phyloP scores from a whole-genome alignment of 108 stramenopile genomes.

The Cyclotella atomus region DNA sequence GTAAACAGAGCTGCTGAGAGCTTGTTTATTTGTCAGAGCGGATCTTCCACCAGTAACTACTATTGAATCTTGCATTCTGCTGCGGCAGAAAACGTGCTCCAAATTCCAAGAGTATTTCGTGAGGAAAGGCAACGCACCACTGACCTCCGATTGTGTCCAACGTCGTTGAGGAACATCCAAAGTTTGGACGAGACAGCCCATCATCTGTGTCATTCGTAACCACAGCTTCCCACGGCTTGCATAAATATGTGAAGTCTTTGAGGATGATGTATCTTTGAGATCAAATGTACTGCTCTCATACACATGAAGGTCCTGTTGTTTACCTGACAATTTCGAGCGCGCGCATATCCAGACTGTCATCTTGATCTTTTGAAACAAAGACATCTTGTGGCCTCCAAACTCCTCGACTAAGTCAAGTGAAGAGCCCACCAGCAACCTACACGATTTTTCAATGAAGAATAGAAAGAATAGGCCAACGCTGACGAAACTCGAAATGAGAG shows the following conservation, averaged over 20 bases:
- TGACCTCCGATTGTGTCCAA: constrained; percentile 17
- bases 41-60: constrained; percentile 9
- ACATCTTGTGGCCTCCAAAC: not conserved
- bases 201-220: constrained; percentile 13
- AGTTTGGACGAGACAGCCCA: not conserved
- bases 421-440: not conserved
- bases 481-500: constrained; percentile 3
- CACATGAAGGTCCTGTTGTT: not conserved
- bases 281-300: not conserved
- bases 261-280: not conserved
- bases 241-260: not conserved
- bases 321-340: not conserved
- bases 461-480: not conserved
- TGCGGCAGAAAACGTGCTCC: constrained; percentile 16
- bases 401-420: not conserved
- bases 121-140: constrained; percentile 10
- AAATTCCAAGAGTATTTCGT: constrained; percentile 20
- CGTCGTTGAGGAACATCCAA: constrained; percentile 4
- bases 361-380: not conserved
- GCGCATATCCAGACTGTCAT: not conserved
- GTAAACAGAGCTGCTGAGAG: not conserved
- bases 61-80: not conserved
- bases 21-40: constrained; percentile 5
- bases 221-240: not conserved
- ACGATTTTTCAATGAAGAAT: not conserved